A percentile compares a stretch with the other conserved stretches of the same genome.
Evolutionary conservation across 2,329 filamentous ascomycete species (phyloP).

Genomic region (Trichophyton equinum): DNA sequence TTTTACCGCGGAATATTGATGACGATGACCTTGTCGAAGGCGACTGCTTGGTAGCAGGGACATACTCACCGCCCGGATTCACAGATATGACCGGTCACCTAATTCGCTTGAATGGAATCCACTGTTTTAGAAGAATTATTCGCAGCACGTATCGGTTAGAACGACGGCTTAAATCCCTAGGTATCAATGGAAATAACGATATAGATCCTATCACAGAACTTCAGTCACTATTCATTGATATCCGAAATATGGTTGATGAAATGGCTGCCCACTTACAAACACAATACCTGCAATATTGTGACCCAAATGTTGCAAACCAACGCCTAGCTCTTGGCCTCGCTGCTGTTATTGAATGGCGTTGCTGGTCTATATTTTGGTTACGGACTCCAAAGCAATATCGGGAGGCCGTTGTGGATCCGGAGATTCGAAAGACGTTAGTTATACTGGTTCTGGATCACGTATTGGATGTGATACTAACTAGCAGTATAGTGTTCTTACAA

Average conservation of each 20-base stretch:
- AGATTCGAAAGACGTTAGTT: conserved; percentile 3
- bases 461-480: not conserved
- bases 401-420: conserved; percentile 6
- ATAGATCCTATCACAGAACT: not conserved
- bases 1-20: conserved; percentile 10
- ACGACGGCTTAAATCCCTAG: not conserved
- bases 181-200: not conserved
- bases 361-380: conserved; percentile 11
- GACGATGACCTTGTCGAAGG: conserved; percentile 10
- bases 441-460: not conserved
- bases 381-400: conserved; percentile 9
- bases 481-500: conserved; percentile 7
- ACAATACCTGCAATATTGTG: conserved; percentile 7
- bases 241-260: not conserved
- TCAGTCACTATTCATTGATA: not conserved
- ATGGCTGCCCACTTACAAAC: not conserved
- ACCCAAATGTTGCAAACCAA: conserved; percentile 6
- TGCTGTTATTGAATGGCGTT: conserved; percentile 9
- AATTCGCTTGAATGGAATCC: conserved; percentile 10
- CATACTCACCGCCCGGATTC: conserved; percentile 2
- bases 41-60: not conserved
- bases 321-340: conserved; percentile 9
- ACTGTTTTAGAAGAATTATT: conserved; percentile 10
- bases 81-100: conserved; percentile 12
- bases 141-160: conserved; percentile 7